Base-by-base conservation (phyloP, 805 yeast genomes). In the Lipomyces mesembrius region DNA sequence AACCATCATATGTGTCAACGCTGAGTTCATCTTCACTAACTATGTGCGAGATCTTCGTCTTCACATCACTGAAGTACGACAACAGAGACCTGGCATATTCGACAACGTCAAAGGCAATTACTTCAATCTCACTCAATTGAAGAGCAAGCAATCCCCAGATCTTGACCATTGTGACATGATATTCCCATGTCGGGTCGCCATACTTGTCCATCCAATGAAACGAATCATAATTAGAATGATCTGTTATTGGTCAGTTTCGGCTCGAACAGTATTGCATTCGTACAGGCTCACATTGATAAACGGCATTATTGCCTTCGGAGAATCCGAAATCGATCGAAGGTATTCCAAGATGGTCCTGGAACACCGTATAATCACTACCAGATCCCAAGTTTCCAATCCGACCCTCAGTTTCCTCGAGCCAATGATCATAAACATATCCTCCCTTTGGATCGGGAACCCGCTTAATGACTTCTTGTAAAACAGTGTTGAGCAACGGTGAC, bases 121-220 rank as follows among this genome's bases (percentile, higher is more conserved):
- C 78, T 66, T 83, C 83, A 5, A 77, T 73, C 68, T 86, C 90
- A 27, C 84, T 71, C 17, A 89, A 69, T 46, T 83, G 78, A 22
- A 87, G 70, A 2, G 84, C 78, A 3, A 84, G 59, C 29, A 85
- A 74, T 1, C 90, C 89, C 66, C 86, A 74, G 61, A 80, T 81
- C 74, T 86, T 83, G 17, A 88, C 82, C 74, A 84, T 75, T 3
- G 87, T 76, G 61, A 85, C 85, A 76, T 89, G 93, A 69, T 77
- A 82, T 53, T 80, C 79, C 78, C 87, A 88, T 0, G 83, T 87
- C 14, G 89, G 88, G 74, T 89, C 93, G 35, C 85, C 89, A 74
- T 76, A 83, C 4, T 77, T 80, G 49, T 81, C 80, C 88, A 89
- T 87, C 94, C 94, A 89, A 70, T 85, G 80, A 75, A 79, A 86